Conservation (phyloP, 208 protist genomes). For the Leishmania major region DNA sequence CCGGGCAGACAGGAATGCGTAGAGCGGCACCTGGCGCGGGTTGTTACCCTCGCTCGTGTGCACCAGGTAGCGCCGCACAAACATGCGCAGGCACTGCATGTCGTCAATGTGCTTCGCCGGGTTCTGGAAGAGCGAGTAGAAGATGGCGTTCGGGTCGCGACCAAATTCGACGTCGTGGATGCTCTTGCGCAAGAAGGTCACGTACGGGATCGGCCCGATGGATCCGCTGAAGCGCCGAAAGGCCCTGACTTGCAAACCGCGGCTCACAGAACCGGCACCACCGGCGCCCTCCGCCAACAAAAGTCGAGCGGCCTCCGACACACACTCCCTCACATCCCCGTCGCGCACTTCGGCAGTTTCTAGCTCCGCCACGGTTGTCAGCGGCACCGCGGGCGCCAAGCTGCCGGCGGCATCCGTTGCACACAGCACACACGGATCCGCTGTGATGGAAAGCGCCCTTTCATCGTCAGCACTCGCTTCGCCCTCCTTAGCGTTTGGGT, state of each 20-base stretch:
- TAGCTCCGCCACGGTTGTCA: not conserved
- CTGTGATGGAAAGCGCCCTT: not conserved
- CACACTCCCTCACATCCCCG: not conserved
- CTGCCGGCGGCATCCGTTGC: constrained; percentile 6
- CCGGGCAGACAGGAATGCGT: constrained; percentile 58
- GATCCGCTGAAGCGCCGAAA: constrained; percentile 2
- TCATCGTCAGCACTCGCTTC: not conserved
- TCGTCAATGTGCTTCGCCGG: constrained; percentile 53
- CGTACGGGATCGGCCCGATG: constrained; percentile 62
- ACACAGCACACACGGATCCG: not conserved
- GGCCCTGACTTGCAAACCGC: not conserved
- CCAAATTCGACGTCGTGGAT: constrained; percentile 76
- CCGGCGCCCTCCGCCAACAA: not conserved
- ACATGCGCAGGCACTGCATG: constrained; percentile 86
- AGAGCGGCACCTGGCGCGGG: constrained; percentile 60
- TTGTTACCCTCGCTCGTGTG: constrained; percentile 80
- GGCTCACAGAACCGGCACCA: not conserved
- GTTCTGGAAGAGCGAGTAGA: constrained; percentile 69
- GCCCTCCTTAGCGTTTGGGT: not conserved
- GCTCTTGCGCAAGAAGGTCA: constrained; percentile 64
- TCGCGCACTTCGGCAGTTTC: not conserved
- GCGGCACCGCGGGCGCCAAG: constrained; percentile 1
- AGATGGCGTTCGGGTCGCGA: constrained; percentile 46
- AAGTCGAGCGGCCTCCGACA: not conserved
- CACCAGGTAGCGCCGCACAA: constrained; percentile 78